Conservation (phyloP, 2,329 filamentous ascomycete species). For the Venturia nashicola region DNA sequence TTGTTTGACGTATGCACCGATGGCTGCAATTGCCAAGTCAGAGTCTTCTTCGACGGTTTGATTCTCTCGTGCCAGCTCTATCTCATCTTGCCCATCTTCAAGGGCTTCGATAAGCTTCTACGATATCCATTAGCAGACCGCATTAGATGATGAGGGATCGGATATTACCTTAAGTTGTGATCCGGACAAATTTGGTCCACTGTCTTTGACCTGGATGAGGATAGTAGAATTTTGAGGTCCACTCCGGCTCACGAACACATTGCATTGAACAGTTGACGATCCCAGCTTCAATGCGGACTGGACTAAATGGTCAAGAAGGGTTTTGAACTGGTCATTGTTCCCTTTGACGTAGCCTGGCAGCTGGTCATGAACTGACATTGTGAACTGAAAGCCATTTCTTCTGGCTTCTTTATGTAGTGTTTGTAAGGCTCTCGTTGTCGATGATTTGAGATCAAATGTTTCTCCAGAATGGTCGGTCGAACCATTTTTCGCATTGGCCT, state of each 20-base stretch:
- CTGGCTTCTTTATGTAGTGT: not conserved
- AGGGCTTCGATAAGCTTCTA: not conserved
- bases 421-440: not conserved
- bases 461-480: not conserved
- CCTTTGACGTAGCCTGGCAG: not conserved
- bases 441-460: conserved; percentile 1
- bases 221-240: not conserved
- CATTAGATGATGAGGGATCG: too few species aligned
- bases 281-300: not conserved
- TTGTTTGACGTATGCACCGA: not conserved
- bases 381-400: not conserved
- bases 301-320: not conserved
- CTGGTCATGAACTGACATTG: not conserved
- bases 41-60: not conserved
- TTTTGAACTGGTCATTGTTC: not conserved
- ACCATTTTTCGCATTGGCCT: not conserved
- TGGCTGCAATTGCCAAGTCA: not conserved
- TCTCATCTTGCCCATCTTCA: not conserved
- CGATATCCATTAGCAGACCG: not conserved
- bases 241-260: not conserved
- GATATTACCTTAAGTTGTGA: not conserved
- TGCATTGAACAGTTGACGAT: not conserved
- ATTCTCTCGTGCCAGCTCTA: not conserved
- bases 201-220: not conserved
- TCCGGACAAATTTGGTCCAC: not conserved